Conservation (phyloP, 179 eudicot genomes). For the Vitellaria paradoxa region DNA sequence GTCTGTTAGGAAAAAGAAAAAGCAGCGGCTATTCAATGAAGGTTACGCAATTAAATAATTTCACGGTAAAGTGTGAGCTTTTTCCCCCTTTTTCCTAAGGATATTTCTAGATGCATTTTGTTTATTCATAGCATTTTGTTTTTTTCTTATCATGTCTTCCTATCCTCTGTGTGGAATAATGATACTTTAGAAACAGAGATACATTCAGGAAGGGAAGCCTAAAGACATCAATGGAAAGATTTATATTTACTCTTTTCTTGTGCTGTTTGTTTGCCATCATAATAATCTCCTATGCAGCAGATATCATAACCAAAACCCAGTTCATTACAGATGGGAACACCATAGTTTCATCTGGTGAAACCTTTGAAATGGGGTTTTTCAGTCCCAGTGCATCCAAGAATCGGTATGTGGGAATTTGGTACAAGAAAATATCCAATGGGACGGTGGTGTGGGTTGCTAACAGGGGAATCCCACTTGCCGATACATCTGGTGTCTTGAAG, state of each 20-base stretch:
- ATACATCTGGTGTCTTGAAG: conserved; percentile 20
- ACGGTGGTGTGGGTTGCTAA: conserved; percentile 24
- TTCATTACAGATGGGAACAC: conserved; percentile 4
- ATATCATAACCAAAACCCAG: conserved; percentile 11
- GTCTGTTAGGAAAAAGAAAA: too few relatives aligned
- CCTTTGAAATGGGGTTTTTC: neutral
- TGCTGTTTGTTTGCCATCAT: neutral
- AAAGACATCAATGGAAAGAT: neutral
- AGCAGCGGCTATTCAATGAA: too few relatives aligned
- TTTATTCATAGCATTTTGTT: too few relatives aligned
- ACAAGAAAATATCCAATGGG: neutral
- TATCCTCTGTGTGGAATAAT: neutral
- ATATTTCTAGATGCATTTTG: too few relatives aligned
- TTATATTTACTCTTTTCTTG: neutral
- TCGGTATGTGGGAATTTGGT: neutral
- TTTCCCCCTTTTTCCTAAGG: too few relatives aligned
- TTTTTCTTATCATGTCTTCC: too few relatives aligned
- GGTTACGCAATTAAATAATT: too few relatives aligned
- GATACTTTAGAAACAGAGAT: neutral
- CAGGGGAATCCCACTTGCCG: conserved; percentile 17
- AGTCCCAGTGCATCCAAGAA: conserved; percentile 15
- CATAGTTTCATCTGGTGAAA: conserved; percentile 6
- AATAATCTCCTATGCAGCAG: neutral
- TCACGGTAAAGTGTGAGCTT: too few relatives aligned
- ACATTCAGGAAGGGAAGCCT: neutral